Base-by-base conservation (phyloP, 2,329 filamentous ascomycete species). In the Xylaria arbuscula region DNA sequence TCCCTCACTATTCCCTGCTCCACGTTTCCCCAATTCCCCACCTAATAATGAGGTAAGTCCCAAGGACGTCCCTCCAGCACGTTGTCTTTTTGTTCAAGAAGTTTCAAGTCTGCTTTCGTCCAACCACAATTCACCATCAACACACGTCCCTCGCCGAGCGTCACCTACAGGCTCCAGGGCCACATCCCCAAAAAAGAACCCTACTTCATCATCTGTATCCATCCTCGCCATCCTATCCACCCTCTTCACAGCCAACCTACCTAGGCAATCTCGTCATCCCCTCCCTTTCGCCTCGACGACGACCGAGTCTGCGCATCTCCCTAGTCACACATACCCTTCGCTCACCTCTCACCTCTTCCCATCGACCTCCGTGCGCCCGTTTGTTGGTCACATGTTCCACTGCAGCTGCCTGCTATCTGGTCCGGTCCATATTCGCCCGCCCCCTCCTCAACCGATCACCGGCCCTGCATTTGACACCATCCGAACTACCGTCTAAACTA, bases 91-190 rank as follows among this genome's bases (percentile, higher is more conserved):
- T 42, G 50, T 61, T 64, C 50, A 1, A 42, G 48, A 53, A 45
- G 38, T 13, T 50, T 40, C 36, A 47, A n/a, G 24, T 55, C 64
- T 70, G 58, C 54, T 72, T 68, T 72, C 66, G 66, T 76, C 77
- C 77, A 79, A 79, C 76, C 75, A 79, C 72, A 75, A 36, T 32
- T 70, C 73, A 53, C 69, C 70, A 64, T 75, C 68, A 64, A 70
- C 50, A 74, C 77, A 79, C 77, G 77, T 75, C 73, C 76, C 74
- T 73, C 64, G 70, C 64, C 63, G 62, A 68, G 45, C 70, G 68
- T 70, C 70, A 73, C 70, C 67, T 71, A 78, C 71, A 78, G 76
- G 73, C 67, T 71, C 78, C 71, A 78, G 76, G 73, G 70, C 61
- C 62, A 58, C 64, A 65, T 34, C 47, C 66, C 58, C 64, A 61